These are phyloP conservation scores for Ceratocystis alfenasii DNA, from an alignment of 2,329 filamentous ascomycete genomes.

Conservation along the genomic window DNA sequence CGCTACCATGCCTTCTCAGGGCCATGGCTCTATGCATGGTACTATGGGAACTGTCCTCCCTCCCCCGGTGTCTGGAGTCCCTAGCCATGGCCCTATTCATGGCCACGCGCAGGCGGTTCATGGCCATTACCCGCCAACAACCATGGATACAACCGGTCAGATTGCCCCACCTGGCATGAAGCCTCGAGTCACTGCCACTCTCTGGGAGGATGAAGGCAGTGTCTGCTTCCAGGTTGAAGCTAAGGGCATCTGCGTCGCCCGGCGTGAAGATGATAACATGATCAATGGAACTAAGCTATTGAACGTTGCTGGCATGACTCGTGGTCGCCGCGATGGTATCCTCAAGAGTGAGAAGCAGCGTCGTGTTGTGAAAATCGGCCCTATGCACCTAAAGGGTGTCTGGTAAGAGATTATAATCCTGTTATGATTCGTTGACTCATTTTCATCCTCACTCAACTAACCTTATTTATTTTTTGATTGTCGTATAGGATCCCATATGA, in stretches of 20 bases:
- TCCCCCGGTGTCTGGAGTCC: slow-evolving; percentile 37
- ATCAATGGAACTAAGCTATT: slow-evolving; percentile 96
- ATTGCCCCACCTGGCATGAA: slow-evolving; percentile 89
- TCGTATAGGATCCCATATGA: slow-evolving; percentile 82
- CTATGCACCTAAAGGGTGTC: slow-evolving; percentile 96
- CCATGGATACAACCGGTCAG: slow-evolving; percentile 78
- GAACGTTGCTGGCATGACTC: slow-evolving; percentile 96
- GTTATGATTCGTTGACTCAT: not conserved
- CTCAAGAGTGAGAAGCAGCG: slow-evolving; percentile 94
- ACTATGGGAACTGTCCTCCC: slow-evolving; percentile 63
- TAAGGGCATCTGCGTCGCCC: slow-evolving; percentile 86
- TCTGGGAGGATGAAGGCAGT: slow-evolving; percentile 98
- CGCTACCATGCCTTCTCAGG: slow-evolving; percentile 66
- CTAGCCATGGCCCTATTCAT: slow-evolving; percentile 31
- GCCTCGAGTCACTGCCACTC: slow-evolving; percentile 83
- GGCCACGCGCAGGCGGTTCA: slow-evolving; percentile 45
- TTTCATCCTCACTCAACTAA: slow-evolving; percentile 21
- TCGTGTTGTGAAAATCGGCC: slow-evolving; percentile 96
- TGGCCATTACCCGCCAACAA: slow-evolving; percentile 46
- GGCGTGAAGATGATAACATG: slow-evolving; percentile 96
- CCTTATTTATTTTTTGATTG: not conserved
- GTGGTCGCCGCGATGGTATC: slow-evolving; percentile 88
- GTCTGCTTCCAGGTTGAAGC: slow-evolving; percentile 97
- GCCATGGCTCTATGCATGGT: slow-evolving; percentile 55
- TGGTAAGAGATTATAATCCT: slow-evolving; percentile 52